A percentile compares a stretch with the other conserved stretches of the same genome.
These are phyloP conservation scores for Acanthamoeba quina DNA, from an alignment of 208 protist genomes.

Conservation along the genomic window DNA sequence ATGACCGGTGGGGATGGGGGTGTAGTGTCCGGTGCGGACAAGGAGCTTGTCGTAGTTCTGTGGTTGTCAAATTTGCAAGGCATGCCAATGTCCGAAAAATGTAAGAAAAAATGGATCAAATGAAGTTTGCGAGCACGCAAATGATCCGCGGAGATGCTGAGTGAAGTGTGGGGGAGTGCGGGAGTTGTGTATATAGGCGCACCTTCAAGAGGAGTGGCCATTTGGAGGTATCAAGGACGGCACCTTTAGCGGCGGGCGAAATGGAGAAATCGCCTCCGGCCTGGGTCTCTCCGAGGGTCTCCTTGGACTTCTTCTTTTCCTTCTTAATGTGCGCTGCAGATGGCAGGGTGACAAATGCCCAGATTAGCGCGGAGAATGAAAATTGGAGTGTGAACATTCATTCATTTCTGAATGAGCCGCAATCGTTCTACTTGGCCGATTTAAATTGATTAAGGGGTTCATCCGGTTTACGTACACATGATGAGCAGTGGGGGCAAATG, in stretches of 20 bases:
- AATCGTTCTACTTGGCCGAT: too few relatives aligned
- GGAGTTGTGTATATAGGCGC: background rate
- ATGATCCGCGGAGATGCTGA: background rate
- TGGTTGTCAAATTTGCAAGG: background rate
- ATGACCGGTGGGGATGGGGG: conserved; percentile 96
- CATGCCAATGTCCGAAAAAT: background rate
- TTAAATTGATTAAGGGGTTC: too few relatives aligned
- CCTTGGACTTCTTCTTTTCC: conserved; percentile 37
- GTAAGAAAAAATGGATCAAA: background rate
- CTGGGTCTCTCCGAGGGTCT: background rate
- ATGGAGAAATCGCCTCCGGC: conserved; percentile 2
- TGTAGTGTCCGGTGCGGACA: conserved; percentile 97
- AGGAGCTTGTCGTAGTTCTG: conserved; percentile 97
- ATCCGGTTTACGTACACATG: background rate
- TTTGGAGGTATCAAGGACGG: conserved; percentile 59
- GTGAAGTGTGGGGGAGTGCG: background rate
- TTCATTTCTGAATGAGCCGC: too few relatives aligned
- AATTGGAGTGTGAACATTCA: too few relatives aligned
- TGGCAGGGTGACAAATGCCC: background rate
- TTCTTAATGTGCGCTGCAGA: conserved; percentile 33
- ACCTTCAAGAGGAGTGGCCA: conserved; percentile 65
- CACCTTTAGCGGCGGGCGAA: background rate
- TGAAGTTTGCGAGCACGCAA: background rate
- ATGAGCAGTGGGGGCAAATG: background rate
- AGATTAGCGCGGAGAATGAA: too few relatives aligned